Conservation (phyloP, 805 yeast genomes). For the Candida piceae region DNA sequence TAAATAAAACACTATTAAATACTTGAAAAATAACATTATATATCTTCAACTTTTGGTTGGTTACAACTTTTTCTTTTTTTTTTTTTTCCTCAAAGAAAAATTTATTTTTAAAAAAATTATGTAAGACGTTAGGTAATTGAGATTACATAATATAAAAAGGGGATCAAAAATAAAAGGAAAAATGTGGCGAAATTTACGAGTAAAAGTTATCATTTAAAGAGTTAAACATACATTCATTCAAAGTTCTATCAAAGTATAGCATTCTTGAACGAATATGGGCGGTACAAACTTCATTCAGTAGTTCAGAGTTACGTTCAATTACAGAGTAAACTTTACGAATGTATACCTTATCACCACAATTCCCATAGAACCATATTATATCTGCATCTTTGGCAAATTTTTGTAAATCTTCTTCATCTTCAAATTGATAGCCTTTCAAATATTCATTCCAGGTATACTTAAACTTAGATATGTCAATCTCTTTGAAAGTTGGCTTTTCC, state of each 20-base stretch:
- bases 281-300: neutral
- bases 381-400: constrained; percentile 16
- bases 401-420: constrained; percentile 12
- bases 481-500: constrained; percentile 17
- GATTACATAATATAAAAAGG: too few relatives aligned
- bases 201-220: neutral
- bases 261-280: neutral
- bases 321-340: neutral
- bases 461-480: constrained; percentile 9
- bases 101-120: too few relatives aligned
- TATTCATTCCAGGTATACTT: constrained; percentile 13
- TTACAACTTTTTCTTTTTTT: too few relatives aligned
- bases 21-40: too few relatives aligned
- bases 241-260: neutral
- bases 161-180: too few relatives aligned
- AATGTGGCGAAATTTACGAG: too few relatives aligned
- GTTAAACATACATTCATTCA: neutral
- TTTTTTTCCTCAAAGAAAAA: too few relatives aligned
- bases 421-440: constrained; percentile 11
- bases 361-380: too few relatives aligned
- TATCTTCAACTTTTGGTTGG: too few relatives aligned
- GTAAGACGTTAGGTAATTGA: too few relatives aligned
- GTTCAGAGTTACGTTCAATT: neutral
- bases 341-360: neutral
- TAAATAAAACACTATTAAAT: too few relatives aligned